Evolutionary conservation across 768 basidiomycete species (phyloP), one percentile per base, ranked within the genome.

Genomic region (Melanogaster broomeanus): DNA sequence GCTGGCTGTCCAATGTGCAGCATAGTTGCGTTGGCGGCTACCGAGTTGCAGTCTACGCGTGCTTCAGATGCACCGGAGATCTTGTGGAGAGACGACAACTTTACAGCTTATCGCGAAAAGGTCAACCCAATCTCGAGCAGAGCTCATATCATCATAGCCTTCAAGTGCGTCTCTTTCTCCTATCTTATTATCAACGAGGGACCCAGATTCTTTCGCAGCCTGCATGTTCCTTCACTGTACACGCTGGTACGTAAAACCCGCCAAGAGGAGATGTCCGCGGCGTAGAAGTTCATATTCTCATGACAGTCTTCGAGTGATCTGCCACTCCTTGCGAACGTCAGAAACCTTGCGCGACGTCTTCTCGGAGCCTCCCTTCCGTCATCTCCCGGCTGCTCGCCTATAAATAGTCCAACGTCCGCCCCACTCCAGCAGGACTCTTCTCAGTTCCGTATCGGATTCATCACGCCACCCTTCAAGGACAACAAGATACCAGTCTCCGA

Each of bases 221-320:
- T 89, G 33, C 87, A 90, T 70, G 86, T 90, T 48, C 85, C 87
- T 22, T 90, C 87, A 55, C 77, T 89, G 66, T 90, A 90, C 65
- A 80, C 76, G 34, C 77, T 90, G 48, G 85, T 87, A 63, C 40
- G 85, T 78, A 49, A n/a, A 45, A 38, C 27, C 16, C 2, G 2
- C 19, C 21, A 18, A 48, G 15, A 3, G 18, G 25, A 8, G 31
- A 27, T 53, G 16, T 27, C 42, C 55, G 37, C 52, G 45, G 13
- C 42, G 48, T 35, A 45, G 16, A 33, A 49, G 33, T 42, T 55
- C 48, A 49, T 43, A 25, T 61, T 18, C 39, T 34, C 5, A 53
- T 44, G 49, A 31, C 60, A 89, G 88, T 88, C 87, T 4, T 83
- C 87, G 12, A 84, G 81, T 56, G 88, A 90, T 69, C 73, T 90